These are phyloP conservation scores for Rhizopogon rudus DNA, from an alignment of 768 basidiomycete genomes.

Conservation along the genomic window DNA sequence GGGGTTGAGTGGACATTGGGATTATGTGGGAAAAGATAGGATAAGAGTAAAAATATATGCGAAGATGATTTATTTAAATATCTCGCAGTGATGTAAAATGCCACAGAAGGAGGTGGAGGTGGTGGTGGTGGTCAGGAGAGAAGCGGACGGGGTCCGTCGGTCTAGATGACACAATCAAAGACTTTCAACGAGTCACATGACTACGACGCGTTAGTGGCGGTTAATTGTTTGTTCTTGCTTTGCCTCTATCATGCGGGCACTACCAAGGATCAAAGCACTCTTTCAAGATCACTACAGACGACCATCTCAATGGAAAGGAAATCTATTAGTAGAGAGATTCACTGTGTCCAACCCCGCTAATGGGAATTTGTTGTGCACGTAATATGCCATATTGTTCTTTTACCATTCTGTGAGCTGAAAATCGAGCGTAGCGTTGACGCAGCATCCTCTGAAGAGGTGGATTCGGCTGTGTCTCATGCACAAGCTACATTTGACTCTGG, in stretches of 20 bases:
- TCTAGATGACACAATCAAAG: neutral
- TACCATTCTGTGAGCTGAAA: neutral
- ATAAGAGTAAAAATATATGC: neutral
- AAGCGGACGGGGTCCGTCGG: neutral
- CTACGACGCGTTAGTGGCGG: constrained; percentile 21
- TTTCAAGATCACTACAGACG: constrained; percentile 8
- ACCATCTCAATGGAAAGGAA: neutral
- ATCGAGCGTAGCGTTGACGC: constrained; percentile 42
- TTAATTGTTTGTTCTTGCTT: neutral
- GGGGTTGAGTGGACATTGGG: constrained; percentile 30
- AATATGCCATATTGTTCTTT: neutral
- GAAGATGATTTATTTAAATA: neutral
- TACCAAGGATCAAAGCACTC: neutral
- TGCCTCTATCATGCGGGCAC: neutral
- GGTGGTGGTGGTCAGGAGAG: neutral
- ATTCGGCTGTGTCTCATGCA: constrained; percentile 46
- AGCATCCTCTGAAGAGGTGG: constrained; percentile 48
- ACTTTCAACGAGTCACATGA: constrained; percentile 13
- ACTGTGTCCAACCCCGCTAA: constrained; percentile 65
- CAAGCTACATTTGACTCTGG: constrained; percentile 61
- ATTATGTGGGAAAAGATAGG: constrained; percentile 18
- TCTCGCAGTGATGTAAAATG: neutral
- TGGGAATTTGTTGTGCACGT: constrained; percentile 52
- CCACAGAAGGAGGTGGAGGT: neutral
- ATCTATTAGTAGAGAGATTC: constrained; percentile 32